phyloP scores from a whole-genome alignment of 2,329 filamentous ascomycete genomes.

The Cladosporium sp. region DNA sequence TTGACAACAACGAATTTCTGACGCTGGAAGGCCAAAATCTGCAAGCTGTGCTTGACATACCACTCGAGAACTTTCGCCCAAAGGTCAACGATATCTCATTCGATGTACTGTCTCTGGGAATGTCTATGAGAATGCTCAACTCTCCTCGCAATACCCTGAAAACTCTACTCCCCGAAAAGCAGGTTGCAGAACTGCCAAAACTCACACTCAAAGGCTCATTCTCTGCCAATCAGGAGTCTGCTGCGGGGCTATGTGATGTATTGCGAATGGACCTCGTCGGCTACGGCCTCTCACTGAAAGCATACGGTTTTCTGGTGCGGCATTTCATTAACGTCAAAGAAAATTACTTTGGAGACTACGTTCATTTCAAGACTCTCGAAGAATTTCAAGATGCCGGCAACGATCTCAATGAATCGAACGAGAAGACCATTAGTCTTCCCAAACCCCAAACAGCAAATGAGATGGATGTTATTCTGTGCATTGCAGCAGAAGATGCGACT shows the following conservation, averaged over 20 bases:
- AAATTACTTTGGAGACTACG: constrained; percentile 94
- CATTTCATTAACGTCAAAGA: constrained; percentile 89
- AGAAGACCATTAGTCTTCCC: constrained; percentile 29
- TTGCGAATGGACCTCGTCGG: constrained; percentile 73
- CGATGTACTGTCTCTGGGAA: constrained; percentile 62
- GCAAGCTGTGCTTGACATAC: constrained; percentile 67
- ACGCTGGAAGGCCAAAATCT: constrained; percentile 62
- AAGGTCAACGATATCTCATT: constrained; percentile 75
- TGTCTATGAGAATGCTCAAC: constrained; percentile 65
- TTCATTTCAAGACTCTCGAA: constrained; percentile 92
- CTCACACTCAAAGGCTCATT: constrained; percentile 75
- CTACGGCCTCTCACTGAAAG: constrained; percentile 60
- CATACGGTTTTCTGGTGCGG: constrained; percentile 83
- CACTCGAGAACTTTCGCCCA: constrained; percentile 72
- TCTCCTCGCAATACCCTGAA: constrained; percentile 85
- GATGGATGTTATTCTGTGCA: constrained; percentile 79
- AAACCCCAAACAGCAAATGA: constrained; percentile 58
- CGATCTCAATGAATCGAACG: constrained; percentile 34
- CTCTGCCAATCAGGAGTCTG: constrained; percentile 74
- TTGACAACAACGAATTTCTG: constrained; percentile 88
- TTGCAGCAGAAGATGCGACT: constrained; percentile 67
- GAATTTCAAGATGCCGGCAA: constrained; percentile 67
- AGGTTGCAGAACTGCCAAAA: constrained; percentile 68
- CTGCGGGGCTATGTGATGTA: constrained; percentile 74
- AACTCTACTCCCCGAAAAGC: constrained; percentile 67